Evolutionary conservation across 305 asterid genomes (phyloP).

Genomic region (Solanum hybrid): DNA sequence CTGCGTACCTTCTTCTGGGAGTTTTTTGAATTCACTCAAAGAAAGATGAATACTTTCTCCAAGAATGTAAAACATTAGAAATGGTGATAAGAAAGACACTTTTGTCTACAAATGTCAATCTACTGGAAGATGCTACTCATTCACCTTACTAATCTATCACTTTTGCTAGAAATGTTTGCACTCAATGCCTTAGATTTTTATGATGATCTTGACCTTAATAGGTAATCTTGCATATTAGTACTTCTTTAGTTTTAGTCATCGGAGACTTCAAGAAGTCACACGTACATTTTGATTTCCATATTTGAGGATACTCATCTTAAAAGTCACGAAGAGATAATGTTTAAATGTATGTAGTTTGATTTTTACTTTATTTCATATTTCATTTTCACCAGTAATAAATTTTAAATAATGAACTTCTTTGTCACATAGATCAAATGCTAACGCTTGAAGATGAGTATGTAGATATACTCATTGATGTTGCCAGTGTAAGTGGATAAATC

Average conservation of each 20-base stretch:
- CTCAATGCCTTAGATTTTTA: constrained; percentile 49
- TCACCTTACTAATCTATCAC: constrained; percentile 31
- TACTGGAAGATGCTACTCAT: no score
- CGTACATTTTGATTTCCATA: background rate
- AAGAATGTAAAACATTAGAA: constrained; percentile 45
- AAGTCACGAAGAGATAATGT: no score
- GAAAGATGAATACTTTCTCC: constrained; percentile 66
- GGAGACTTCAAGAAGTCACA: background rate
- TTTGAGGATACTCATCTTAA: no score
- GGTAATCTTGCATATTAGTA: constrained; percentile 26
- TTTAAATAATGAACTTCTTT: no score
- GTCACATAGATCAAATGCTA: no score
- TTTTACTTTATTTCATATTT: no score
- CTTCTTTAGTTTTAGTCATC: background rate
- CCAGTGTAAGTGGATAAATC: no score
- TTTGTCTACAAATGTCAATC: no score
- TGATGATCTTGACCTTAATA: constrained; percentile 13
- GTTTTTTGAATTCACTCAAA: constrained; percentile 74
- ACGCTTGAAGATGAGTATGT: no score
- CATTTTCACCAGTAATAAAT: no score
- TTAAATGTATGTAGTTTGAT: no score
- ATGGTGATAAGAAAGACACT: constrained; percentile 6
- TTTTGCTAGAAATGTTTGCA: constrained; percentile 46
- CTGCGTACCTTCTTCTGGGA: constrained; percentile 44
- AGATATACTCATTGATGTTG: no score